These are phyloP conservation scores for Schizosaccharomyces octosporus DNA, from an alignment of 805 yeast genomes.

Conservation along the genomic window DNA sequence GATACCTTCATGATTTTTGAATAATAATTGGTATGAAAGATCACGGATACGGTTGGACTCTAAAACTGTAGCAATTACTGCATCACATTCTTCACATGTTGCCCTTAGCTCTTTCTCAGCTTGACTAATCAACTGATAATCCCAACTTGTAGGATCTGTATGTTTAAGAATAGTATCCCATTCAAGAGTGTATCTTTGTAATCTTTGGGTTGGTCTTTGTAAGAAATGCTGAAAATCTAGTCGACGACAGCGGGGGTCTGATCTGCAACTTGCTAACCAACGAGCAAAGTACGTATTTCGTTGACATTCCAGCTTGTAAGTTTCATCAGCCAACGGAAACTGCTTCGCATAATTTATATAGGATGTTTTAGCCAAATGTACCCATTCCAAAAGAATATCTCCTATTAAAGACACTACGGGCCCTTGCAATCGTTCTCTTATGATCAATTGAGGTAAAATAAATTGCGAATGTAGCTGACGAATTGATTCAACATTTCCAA, in stretches of 20 bases:
- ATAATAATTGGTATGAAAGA: conserved; percentile 27
- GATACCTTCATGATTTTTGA: conserved; percentile 25
- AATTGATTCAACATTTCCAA: conserved; percentile 30
- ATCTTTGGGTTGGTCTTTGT: conserved; percentile 1
- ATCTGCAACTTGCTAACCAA: conserved; percentile 36
- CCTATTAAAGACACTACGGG: conserved; percentile 42
- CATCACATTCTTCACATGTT: conserved; percentile 25
- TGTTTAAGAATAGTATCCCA: not conserved
- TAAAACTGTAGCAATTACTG: conserved; percentile 34
- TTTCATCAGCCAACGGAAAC: conserved; percentile 16
- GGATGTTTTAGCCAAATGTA: conserved; percentile 26
- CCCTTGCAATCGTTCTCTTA: conserved; percentile 29
- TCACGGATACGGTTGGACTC: conserved; percentile 29
- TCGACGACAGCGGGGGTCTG: conserved; percentile 16
- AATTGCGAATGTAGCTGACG: conserved; percentile 28
- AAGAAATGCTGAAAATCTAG: not conserved
- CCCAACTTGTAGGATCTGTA: not conserved
- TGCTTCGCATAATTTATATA: conserved; percentile 34
- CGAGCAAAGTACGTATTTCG: conserved; percentile 23
- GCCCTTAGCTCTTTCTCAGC: not conserved
- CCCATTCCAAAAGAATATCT: conserved; percentile 41
- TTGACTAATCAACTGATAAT: not conserved
- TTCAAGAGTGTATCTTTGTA: not conserved
- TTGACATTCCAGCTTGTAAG: conserved; percentile 20
- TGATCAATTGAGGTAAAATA: conserved; percentile 32